Evolutionary conservation across 2,329 filamentous ascomycete genomes (phyloP), one percentile per base, ranked within the genome.

Genomic region (Penicillium sp.): DNA sequence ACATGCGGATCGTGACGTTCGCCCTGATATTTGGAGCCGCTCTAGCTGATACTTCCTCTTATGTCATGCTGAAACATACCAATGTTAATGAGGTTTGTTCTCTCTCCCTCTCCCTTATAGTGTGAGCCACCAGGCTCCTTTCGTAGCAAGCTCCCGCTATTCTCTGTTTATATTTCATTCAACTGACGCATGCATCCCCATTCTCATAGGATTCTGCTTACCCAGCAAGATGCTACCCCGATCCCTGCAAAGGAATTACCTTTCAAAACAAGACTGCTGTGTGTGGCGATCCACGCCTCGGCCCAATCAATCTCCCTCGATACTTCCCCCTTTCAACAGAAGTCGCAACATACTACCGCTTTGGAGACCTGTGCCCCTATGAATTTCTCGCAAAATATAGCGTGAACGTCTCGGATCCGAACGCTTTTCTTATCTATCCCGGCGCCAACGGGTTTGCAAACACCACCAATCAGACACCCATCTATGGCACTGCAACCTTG

Each of bases 321-420:
- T 51, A 38, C 15, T 64, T 67, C 61, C 65, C 68, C 15, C 61
- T 71, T 15, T 55, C 61, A 8, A 65, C 56, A 8, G 53, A 67
- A n/a, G 51, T 69, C 2, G 56, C 58, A 37, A 67, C 67, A 45
- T 71, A 71, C 40, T 22, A 68, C 51, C 67, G 63, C 15, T 68
- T 70, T 28, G 68, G 69, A 35, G 54, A 66, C 10, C 57, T 68
- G 17, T 66, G 61, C 13, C 67, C 67, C 8, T 50, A 62, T 10
- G 60, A 65, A 2, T 71, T 69, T 47, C 53, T 68, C 33, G 58
- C 33, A 33, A 67, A 64, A 55, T 68, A 58, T 42, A 59, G 61
- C 6, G 1, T 53, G 19, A 59, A 47, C 24, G 40, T 44, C 40
- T 44, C 40, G 10, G 40, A 44, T 44, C 40, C 40, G 1, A 47